phyloP scores from a whole-genome alignment of 148 eudicot species.

The Mesembryanthemum crystallinum region DNA sequence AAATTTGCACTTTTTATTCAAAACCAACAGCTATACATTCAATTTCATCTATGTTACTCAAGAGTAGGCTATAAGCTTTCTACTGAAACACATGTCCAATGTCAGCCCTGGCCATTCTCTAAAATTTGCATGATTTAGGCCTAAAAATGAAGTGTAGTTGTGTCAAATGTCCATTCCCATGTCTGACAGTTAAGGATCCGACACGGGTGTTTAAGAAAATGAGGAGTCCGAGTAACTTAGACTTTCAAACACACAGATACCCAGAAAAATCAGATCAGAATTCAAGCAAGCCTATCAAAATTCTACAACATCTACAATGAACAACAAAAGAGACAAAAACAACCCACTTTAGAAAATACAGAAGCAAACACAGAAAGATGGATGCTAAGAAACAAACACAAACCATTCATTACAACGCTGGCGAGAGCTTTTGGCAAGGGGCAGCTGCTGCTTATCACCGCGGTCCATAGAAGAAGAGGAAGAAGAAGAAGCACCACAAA shows the following conservation, averaged over 20 bases:
- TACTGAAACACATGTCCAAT: too few relatives aligned
- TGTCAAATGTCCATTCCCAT: constrained; percentile 5
- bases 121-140: too few relatives aligned
- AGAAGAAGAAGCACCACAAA: constrained; percentile 31
- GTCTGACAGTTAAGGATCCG: too few relatives aligned
- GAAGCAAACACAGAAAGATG: neutral
- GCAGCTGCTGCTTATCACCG: constrained; percentile 47
- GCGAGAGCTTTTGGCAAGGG: constrained; percentile 52
- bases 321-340: neutral
- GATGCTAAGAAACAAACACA: constrained; percentile 18
- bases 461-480: constrained; percentile 36
- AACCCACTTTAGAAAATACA: constrained; percentile 11
- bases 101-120: too few relatives aligned
- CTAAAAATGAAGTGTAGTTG: too few relatives aligned
- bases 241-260: neutral
- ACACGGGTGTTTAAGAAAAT: too few relatives aligned
- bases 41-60: neutral
- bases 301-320: neutral
- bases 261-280: constrained; percentile 10
- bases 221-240: too few relatives aligned
- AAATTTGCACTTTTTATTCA: neutral
- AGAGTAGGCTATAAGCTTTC: too few relatives aligned
- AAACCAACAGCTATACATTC: neutral
- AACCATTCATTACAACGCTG: constrained; percentile 84
- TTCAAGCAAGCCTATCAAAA: neutral